Conservation (phyloP, 768 basidiomycete genomes). For the Mycena rosella region DNA sequence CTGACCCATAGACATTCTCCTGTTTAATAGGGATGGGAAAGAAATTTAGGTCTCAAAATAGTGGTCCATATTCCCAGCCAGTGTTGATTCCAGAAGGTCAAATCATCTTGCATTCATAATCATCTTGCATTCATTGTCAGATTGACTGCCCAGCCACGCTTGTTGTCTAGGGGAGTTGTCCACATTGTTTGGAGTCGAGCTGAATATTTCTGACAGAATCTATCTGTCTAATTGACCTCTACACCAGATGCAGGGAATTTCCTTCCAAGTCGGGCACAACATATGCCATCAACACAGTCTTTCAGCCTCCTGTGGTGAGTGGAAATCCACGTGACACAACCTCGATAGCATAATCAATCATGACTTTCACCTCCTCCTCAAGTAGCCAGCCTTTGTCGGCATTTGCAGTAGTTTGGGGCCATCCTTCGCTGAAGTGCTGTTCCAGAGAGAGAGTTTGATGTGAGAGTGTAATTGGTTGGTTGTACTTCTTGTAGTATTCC, state of each 20-base stretch:
- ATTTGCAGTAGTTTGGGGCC: not conserved
- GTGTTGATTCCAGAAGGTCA: conserved; percentile 36
- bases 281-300: conserved; percentile 41
- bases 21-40: conserved; percentile 13
- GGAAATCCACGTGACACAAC: conserved; percentile 46
- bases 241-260: conserved; percentile 37
- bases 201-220: conserved; percentile 41
- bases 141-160: conserved; percentile 45
- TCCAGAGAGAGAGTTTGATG: not conserved
- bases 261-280: conserved; percentile 31
- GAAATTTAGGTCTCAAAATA: conserved; percentile 24
- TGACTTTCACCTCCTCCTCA: conserved; percentile 33
- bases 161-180: conserved; percentile 39
- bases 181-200: conserved; percentile 37
- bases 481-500: not conserved
- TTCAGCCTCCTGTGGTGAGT: conserved; percentile 39
- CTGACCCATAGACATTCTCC: conserved; percentile 40
- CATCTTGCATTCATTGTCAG: conserved; percentile 40
- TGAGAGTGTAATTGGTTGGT: not conserved
- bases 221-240: conserved; percentile 42
- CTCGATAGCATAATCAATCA: conserved; percentile 38
- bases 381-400: conserved; percentile 9
- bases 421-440: not conserved
- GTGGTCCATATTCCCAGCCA: conserved; percentile 26
- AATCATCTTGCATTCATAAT: conserved; percentile 44